Conservation (phyloP, 2,329 filamentous ascomycete species). For the Plenodomus lindquistii region DNA sequence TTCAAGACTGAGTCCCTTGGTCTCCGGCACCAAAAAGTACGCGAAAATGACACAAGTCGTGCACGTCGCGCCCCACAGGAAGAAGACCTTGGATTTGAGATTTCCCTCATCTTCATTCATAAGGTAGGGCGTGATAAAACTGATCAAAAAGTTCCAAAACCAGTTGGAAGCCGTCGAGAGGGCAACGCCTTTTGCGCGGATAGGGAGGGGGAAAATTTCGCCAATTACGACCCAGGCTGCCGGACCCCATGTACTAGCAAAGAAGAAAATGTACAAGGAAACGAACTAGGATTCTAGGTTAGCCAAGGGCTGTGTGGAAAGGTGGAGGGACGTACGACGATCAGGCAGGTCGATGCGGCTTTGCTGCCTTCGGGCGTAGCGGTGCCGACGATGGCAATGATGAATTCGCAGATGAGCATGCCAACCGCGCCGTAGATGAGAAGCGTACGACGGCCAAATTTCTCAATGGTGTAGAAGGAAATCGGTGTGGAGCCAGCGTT, state of each 20-base stretch:
- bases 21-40: conserved; percentile 76
- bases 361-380: conserved; percentile 49
- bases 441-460: conserved; percentile 76
- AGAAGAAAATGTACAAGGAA: conserved; percentile 91
- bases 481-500: conserved; percentile 84
- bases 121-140: conserved; percentile 69
- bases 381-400: conserved; percentile 71
- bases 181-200: conserved; percentile 84
- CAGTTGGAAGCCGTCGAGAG: conserved; percentile 89
- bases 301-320: no score
- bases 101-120: conserved; percentile 66
- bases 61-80: conserved; percentile 59
- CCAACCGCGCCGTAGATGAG: conserved; percentile 77
- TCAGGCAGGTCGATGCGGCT: conserved; percentile 59
- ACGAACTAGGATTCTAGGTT: no score
- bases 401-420: conserved; percentile 86
- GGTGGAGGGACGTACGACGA: no score
- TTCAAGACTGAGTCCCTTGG: conserved; percentile 74
- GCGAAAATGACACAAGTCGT: conserved; percentile 64
- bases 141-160: conserved; percentile 77
- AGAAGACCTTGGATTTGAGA: conserved; percentile 60
- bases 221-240: conserved; percentile 74
- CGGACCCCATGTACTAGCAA: conserved; percentile 86
- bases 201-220: conserved; percentile 87
- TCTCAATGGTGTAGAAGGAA: conserved; percentile 86